Conservation (phyloP, 345 rosid species). For the Ricinus communis region DNA sequence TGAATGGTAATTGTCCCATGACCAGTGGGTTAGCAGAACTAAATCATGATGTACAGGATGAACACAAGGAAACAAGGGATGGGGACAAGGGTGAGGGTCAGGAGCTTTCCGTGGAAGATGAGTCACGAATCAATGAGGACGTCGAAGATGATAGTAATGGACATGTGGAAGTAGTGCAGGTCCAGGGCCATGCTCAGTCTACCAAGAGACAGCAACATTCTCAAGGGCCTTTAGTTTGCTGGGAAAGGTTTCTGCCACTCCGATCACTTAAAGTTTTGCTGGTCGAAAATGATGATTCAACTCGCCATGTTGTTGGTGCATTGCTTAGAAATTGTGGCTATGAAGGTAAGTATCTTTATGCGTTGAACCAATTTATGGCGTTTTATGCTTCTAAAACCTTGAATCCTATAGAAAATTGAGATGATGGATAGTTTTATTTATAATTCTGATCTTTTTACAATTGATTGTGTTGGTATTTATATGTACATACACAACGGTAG, state of each 20-base stretch:
- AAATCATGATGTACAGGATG: constrained; percentile 28
- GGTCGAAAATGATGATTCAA: constrained; percentile 75
- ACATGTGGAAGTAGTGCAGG: constrained; percentile 17
- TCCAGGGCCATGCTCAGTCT: constrained; percentile 16
- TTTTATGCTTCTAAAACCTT: too few species aligned
- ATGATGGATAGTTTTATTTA: too few species aligned
- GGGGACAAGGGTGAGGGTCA: constrained; percentile 40
- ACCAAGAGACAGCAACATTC: constrained; percentile 40
- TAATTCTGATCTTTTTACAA: too few species aligned
- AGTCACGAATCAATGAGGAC: constrained; percentile 36
- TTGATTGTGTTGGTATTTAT: too few species aligned
- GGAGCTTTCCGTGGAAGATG: constrained; percentile 47
- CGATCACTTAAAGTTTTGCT: constrained; percentile 75
- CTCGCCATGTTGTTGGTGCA: constrained; percentile 72
- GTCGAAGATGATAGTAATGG: constrained; percentile 26
- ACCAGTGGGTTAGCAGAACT: constrained; percentile 27
- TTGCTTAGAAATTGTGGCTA: constrained; percentile 78
- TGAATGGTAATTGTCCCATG: constrained; percentile 31
- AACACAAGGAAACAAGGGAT: constrained; percentile 31
- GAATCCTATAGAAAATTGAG: too few species aligned
- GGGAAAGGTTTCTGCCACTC: constrained; percentile 70
- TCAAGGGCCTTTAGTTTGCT: constrained; percentile 29
- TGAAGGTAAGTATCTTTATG: constrained; percentile 45
- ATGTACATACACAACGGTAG: too few species aligned
- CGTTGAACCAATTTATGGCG: too few species aligned